Evolutionary conservation across 2,329 filamentous ascomycete genomes (phyloP).

Genomic region (Diplodia scrobiculata): DNA sequence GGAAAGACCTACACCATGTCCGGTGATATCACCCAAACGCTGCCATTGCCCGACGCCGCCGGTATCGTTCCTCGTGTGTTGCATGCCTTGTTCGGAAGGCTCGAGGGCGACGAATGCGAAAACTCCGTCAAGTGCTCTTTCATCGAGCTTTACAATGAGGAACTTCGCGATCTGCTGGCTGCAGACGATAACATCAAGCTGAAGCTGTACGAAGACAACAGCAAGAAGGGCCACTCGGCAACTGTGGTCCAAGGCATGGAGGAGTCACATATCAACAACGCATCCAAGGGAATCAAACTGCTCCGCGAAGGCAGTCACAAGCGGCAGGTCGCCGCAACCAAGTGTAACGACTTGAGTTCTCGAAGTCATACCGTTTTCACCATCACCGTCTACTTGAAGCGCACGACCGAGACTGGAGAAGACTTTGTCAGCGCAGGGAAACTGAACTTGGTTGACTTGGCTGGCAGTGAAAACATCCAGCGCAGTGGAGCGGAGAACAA

Average conservation of each 20-base stretch:
- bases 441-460: slow-evolving; percentile 92
- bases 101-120: slow-evolving; percentile 75
- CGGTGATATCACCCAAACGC: slow-evolving; percentile 90
- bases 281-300: slow-evolving; percentile 81
- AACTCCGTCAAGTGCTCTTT: slow-evolving; percentile 96
- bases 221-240: slow-evolving; percentile 77
- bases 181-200: slow-evolving; percentile 80
- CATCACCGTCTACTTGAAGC: slow-evolving; percentile 87
- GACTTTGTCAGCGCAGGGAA: slow-evolving; percentile 91
- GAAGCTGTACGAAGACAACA: slow-evolving; percentile 92
- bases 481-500: slow-evolving; percentile 98
- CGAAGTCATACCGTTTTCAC: slow-evolving; percentile 98
- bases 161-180: slow-evolving; percentile 84
- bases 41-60: slow-evolving; percentile 84
- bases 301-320: slow-evolving; percentile 88
- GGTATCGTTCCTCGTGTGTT: slow-evolving; percentile 94
- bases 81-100: slow-evolving; percentile 80
- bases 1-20: slow-evolving; percentile 99
- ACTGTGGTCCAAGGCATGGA: slow-evolving; percentile 98
- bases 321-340: slow-evolving; percentile 98
- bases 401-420: slow-evolving; percentile 77
- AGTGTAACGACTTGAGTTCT: slow-evolving; percentile 97
- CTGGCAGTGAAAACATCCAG: slow-evolving; percentile 96
- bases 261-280: slow-evolving; percentile 86
- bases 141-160: slow-evolving; percentile 98